Evolutionary conservation across 2,329 filamentous ascomycete genomes (phyloP).

Genomic region (Colletotrichum sp.): DNA sequence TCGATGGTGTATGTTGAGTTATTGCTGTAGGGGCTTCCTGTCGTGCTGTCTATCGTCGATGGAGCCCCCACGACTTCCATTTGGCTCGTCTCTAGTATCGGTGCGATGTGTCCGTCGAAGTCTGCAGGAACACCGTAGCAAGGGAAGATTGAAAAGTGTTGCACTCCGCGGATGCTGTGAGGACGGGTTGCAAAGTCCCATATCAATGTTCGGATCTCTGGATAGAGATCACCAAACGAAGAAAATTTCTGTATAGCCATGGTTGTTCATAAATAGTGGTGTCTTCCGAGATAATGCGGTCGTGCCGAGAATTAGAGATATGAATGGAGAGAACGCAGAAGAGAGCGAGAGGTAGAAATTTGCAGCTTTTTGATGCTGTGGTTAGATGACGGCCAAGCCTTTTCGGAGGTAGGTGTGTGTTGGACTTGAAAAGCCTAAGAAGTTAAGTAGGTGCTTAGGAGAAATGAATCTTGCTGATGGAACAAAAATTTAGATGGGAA

Average conservation of each 20-base stretch:
- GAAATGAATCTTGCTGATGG: neutral
- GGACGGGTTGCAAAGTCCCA: neutral
- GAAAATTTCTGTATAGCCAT: neutral
- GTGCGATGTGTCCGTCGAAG: neutral
- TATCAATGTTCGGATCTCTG: neutral
- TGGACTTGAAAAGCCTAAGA: neutral
- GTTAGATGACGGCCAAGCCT: neutral
- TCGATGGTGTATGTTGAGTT: neutral
- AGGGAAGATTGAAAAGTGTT: neutral
- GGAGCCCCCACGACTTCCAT: neutral
- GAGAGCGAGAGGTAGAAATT: neutral
- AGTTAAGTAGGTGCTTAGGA: neutral
- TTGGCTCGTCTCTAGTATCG: neutral
- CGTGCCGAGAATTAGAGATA: neutral
- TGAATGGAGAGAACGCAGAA: neutral
- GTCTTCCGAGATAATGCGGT: neutral
- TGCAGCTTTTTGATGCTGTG: neutral
- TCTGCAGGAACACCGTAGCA: neutral
- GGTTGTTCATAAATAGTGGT: neutral
- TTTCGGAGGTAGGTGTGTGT: rapidly evolving
- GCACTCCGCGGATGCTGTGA: neutral
- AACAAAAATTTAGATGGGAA: neutral
- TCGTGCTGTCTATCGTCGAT: neutral
- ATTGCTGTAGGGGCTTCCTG: neutral
- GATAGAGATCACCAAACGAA: neutral